Evolutionary conservation across 2,329 filamentous ascomycete species (phyloP).

Genomic region (Colletotrichum theobromicola): DNA sequence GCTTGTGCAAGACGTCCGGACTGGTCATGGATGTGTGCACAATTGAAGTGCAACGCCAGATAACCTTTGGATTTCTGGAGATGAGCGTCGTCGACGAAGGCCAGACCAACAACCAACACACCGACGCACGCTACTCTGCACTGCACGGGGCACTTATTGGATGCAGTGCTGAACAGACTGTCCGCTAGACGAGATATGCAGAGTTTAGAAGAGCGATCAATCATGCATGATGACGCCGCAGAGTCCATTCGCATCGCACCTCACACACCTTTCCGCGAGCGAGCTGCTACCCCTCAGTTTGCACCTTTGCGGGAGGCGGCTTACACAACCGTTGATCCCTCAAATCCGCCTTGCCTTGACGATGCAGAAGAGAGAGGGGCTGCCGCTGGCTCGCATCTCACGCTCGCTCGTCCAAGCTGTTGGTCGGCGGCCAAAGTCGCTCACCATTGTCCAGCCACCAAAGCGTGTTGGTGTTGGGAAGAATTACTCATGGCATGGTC

Average conservation of each 20-base stretch:
- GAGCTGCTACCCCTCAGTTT: background rate
- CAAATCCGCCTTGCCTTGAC: background rate
- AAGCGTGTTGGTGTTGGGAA: background rate
- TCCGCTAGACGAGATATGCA: background rate
- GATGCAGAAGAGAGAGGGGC: background rate
- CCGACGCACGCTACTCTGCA: background rate
- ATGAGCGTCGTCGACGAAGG: background rate
- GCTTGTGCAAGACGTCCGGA: background rate
- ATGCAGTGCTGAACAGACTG: background rate
- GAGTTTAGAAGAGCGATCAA: background rate
- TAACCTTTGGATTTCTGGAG: background rate
- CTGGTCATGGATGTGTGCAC: background rate
- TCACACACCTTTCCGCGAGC: background rate
- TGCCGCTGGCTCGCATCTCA: background rate
- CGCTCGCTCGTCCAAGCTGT: background rate
- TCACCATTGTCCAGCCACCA: background rate
- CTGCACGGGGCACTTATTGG: background rate
- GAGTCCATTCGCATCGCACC: conserved; percentile 3
- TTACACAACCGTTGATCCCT: background rate
- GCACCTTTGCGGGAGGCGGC: background rate
- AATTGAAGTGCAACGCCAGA: background rate
- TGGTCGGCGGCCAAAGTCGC: background rate
- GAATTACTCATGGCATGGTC: background rate
- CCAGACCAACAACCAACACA: background rate
- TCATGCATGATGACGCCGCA: background rate